Evolutionary conservation across 2,329 filamentous ascomycete genomes (phyloP), one percentile per base, ranked within the genome.

Genomic region (Emericellopsis atlantica): DNA sequence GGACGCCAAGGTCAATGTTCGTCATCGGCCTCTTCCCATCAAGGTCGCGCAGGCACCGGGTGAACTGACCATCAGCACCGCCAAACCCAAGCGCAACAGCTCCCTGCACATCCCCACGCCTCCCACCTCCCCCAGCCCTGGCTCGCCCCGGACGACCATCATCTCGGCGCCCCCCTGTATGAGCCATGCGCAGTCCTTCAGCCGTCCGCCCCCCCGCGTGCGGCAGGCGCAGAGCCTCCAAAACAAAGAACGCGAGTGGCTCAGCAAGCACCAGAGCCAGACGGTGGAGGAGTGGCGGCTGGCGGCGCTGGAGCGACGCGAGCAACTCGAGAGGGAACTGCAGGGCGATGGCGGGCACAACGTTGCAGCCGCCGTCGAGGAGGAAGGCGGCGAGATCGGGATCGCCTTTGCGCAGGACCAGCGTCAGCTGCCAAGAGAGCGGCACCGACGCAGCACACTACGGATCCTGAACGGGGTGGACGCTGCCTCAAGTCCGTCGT

Each of bases 211-310:
- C n/a, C n/a, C n/a, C n/a, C n/a, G n/a, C 6, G 15, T 32, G 12
- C 34, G 33, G 8, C 22, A 39, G 22, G 14, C 37, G 6, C 22
- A 16, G 10, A 39, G 18, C 36, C 26, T 16, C 9, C 21, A 21
- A 8, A 24, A 36, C 23, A 40, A 43, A 23, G 41, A 43, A 37
- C 35, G 31, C 4, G 14, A 40, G 32, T 43, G 41, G 41, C 41
- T 43, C 12, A 31, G 21, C 12, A 29, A 18, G 24, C 41, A 43
- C 21, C 41, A 40, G 6, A 32, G 33, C 2, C 31, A 43, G 41
- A 43, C 41, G 16, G 41, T 37, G n/a, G 26, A 43, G n/a, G 41
- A 43, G 7, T 43, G 41, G 41, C 37, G 41, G 2, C 31, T 39
- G 14, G 37, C 21, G 4, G 41, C 41, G 2, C 41, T 43, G 1